Conservation (phyloP, 1,139 yeast species). For the Groenewaldozyma auringiensis region DNA sequence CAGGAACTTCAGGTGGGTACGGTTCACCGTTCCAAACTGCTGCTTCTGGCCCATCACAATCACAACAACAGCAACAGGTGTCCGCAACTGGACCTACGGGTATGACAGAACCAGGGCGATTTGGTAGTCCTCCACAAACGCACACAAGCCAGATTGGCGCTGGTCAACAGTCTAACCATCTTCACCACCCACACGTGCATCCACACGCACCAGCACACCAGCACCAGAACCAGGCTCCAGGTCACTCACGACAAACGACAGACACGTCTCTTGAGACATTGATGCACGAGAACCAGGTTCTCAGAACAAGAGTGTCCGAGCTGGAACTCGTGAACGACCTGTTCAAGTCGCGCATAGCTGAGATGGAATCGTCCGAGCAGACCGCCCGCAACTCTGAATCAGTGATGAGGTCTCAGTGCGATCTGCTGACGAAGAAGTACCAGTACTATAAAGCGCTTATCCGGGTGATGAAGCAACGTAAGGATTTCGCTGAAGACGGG, state of each 20-base stretch:
- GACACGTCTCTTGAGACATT: not conserved
- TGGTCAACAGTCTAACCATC: not conserved
- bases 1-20: not conserved
- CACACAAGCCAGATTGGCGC: conserved; percentile 1
- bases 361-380: conserved; percentile 45
- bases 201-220: conserved; percentile 8
- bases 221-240: not conserved
- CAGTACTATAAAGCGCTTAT: conserved; percentile 1
- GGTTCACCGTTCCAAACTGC: not conserved
- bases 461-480: not conserved
- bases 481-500: not conserved
- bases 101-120: too few species aligned
- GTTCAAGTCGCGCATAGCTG: conserved; percentile 71
- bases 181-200: not conserved
- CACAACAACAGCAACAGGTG: conserved; percentile 8
- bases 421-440: conserved; percentile 7
- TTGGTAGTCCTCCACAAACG: too few species aligned
- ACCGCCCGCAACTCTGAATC: conserved; percentile 18
- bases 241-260: not conserved
- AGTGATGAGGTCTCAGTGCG: conserved; percentile 15
- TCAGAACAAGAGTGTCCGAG: conserved; percentile 77
- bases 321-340: conserved; percentile 83
- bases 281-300: conserved; percentile 11
- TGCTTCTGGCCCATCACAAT: too few species aligned
- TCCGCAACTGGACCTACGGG: too few species aligned